Evolutionary conservation across 768 basidiomycete species (phyloP).

Genomic region (Coprinopsis sp.): DNA sequence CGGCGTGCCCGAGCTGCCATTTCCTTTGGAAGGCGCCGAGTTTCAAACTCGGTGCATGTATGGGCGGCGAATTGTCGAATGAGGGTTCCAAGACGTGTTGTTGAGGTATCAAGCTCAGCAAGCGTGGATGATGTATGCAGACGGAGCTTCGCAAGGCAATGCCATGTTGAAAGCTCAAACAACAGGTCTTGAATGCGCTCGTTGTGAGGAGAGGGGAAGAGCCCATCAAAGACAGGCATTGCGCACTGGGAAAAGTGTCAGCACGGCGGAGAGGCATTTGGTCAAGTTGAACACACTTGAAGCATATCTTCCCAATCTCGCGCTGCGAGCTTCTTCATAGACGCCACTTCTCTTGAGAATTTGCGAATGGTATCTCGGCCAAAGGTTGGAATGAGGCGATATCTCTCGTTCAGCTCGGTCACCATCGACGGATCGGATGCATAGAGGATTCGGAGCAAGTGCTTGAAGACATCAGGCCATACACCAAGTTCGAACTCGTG

Average conservation of each 20-base stretch:
- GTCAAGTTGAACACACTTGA: constrained; percentile 19
- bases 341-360: constrained; percentile 22
- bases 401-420: constrained; percentile 19
- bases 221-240: constrained; percentile 5
- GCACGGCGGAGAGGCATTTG: background rate
- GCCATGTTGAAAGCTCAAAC: constrained; percentile 4
- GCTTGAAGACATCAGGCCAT: constrained; percentile 30
- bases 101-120: background rate
- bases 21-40: no score
- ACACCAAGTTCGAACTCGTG: constrained; percentile 37
- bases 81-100: background rate
- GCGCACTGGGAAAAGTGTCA: constrained; percentile 4
- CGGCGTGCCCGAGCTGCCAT: no score
- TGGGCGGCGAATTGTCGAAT: background rate
- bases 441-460: constrained; percentile 28
- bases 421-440: constrained; percentile 15
- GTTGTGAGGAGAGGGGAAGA: constrained; percentile 3
- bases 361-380: constrained; percentile 18
- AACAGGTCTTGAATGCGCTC: background rate
- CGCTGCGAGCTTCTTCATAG: constrained; percentile 24
- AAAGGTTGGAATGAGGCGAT: constrained; percentile 13
- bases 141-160: constrained; percentile 10
- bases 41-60: no score
- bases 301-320: constrained; percentile 31
- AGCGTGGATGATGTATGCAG: constrained; percentile 4